A percentile compares a stretch with the other conserved stretches of the same genome.
phyloP scores from a whole-genome alignment of 805 yeast species.

The Candida maesae region DNA sequence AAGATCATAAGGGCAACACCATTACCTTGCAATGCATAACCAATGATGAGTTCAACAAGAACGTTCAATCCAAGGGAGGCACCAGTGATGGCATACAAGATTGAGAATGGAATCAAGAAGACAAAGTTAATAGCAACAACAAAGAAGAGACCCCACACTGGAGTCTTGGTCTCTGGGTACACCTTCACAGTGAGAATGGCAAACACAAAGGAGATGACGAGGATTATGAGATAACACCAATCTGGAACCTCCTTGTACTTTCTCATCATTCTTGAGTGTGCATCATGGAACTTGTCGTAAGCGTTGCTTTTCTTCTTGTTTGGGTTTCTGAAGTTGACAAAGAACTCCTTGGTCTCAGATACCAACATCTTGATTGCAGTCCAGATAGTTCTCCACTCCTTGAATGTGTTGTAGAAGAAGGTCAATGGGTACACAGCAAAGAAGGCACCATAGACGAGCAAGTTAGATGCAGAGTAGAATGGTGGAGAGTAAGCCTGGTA shows the following conservation, averaged over 20 bases:
- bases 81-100: slow-evolving; percentile 47
- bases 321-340: slow-evolving; percentile 2
- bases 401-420: slow-evolving; percentile 40
- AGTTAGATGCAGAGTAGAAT: slow-evolving; percentile 58
- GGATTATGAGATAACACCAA: slow-evolving; percentile 37
- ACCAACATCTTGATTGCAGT: slow-evolving; percentile 11
- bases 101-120: slow-evolving; percentile 49
- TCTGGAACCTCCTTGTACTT: slow-evolving; percentile 60
- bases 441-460: slow-evolving; percentile 54
- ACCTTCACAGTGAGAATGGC: slow-evolving; percentile 43
- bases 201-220: slow-evolving; percentile 40
- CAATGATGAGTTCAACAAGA: slow-evolving; percentile 52
- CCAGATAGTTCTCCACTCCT: slow-evolving; percentile 39
- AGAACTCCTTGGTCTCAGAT: slow-evolving; percentile 3
- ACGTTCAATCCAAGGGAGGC: slow-evolving; percentile 45
- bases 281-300: slow-evolving; percentile 19
- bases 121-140: slow-evolving; percentile 46
- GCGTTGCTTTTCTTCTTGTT: not conserved
- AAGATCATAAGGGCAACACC: slow-evolving; percentile 50
- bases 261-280: slow-evolving; percentile 45
- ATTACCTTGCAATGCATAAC: slow-evolving; percentile 48
- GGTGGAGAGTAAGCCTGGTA: slow-evolving; percentile 62
- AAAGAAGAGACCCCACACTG: slow-evolving; percentile 58
- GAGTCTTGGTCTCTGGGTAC: slow-evolving; percentile 45
- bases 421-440: slow-evolving; percentile 45